Conservation (phyloP, 176 grass and related monocot species). For the Aegilops sharonensis region DNA sequence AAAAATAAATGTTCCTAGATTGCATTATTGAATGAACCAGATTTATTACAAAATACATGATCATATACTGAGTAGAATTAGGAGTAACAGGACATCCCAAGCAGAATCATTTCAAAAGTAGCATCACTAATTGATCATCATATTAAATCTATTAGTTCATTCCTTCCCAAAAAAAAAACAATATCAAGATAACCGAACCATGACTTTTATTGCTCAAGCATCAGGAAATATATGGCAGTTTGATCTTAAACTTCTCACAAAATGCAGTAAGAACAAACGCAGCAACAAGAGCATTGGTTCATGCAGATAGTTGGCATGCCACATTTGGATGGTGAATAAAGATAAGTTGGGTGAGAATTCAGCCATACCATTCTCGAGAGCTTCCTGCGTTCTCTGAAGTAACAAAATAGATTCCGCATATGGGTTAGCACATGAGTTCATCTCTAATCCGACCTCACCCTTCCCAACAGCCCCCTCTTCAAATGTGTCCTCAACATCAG, state of each 20-base stretch:
- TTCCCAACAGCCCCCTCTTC: constrained; percentile 29
- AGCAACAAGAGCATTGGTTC: not conserved
- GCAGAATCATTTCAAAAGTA: not conserved
- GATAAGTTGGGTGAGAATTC: not conserved
- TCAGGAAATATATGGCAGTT: not conserved
- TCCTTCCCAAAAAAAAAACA: not conserved
- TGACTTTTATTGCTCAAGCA: not conserved
- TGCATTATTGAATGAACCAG: not conserved
- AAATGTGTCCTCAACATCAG: not conserved
- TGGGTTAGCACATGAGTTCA: constrained; percentile 26
- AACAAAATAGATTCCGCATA: constrained; percentile 38
- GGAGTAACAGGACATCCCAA: not conserved
- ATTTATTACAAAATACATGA: not conserved
- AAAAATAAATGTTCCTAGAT: not conserved
- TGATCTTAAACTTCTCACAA: not conserved
- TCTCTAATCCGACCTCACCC: constrained; percentile 3
- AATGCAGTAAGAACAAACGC: not conserved
- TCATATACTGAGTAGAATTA: not conserved
- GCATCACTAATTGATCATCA: not conserved
- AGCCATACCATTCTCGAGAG: constrained; percentile 65
- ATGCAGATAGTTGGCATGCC: not conserved
- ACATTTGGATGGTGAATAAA: not conserved
- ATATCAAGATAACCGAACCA: not conserved
- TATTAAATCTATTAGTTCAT: not conserved
- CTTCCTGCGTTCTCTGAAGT: constrained; percentile 60